Evolutionary conservation across 2,329 filamentous ascomycete species (phyloP), one percentile per base, ranked within the genome.

Genomic region (Diaporthe caulivora): DNA sequence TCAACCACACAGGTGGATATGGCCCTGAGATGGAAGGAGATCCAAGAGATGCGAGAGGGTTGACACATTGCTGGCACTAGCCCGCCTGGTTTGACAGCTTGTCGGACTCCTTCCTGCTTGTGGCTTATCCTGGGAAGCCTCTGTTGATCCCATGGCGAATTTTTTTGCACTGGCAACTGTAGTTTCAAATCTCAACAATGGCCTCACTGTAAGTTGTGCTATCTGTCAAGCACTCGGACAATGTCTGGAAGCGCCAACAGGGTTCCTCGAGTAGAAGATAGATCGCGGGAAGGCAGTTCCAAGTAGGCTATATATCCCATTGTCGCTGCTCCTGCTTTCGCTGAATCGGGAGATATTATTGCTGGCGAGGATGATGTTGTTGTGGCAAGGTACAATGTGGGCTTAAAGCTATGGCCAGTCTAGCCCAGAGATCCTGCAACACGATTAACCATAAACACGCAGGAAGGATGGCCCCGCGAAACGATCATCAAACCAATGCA

Each of bases 401-500:
- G n/a, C 47, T 31, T 10, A 18, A 13, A 53, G 21, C 29, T 26
- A 18, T 40, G 62, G n/a, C 24, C 8, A 53, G 31, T n/a, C 31
- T 40, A 26, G 60, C 47, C 47, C 31, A 26, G 47, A 21, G 31
- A 67, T 67, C 44, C 9, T n/a, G 44, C 31, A 37, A 37, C 62
- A 29, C 4, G 21, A 26, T 18, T 53, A 26, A 53, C 21, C 15
- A 53, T 18, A 67, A 40, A 26, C 44, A 21, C n/a, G 26, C 13
- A 34, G 21, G 47, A 21, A 53, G 47, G 62, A 67, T 40, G 47
- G 26, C 21, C 47, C 31, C 7, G 31, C 31, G 62, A 67, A 67
- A 67, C 53, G 44, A 40, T 29, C 47, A 67, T 65, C 44, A 65
- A 51, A 65, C 62, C 15, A 65, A 65, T 51, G 31, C 31, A 67